These are phyloP conservation scores for Mycena chlorophos DNA, from an alignment of 768 basidiomycete genomes.

Conservation along the genomic window DNA sequence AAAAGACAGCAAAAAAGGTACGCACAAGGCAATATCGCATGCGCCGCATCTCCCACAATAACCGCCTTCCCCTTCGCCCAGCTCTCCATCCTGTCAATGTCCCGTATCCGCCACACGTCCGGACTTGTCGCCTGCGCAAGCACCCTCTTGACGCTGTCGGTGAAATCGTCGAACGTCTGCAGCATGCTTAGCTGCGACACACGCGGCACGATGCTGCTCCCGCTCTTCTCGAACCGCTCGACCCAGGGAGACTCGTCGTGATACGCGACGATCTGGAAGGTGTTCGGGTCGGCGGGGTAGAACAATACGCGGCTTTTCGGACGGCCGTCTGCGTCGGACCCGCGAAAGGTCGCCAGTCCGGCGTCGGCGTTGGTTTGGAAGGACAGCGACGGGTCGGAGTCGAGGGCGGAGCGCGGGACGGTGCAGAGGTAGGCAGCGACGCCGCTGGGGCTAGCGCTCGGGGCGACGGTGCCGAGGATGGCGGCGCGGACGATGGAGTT, in stretches of 20 bases:
- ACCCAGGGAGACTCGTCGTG: conserved; percentile 14
- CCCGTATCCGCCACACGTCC: conserved; percentile 22
- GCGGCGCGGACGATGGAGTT: conserved; percentile 20
- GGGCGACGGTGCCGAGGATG: conserved; percentile 1
- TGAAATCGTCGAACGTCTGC: conserved; percentile 15
- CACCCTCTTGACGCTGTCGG: conserved; percentile 12
- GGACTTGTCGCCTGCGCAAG: conserved; percentile 3
- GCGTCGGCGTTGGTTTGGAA: conserved; percentile 14
- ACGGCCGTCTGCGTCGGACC: conserved; percentile 1
- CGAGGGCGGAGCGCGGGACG: conserved; percentile 8
- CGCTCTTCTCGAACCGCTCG: conserved; percentile 8
- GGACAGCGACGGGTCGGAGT: conserved; percentile 10
- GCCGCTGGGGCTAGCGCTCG: conserved; percentile 14
- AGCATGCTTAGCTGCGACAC: conserved; percentile 8
- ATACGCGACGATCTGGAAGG: conserved; percentile 19
- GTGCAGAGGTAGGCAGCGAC: conserved; percentile 17
- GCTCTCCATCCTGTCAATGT: conserved; percentile 5
- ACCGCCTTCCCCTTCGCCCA: conserved; percentile 15
- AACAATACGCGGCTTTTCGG: conserved; percentile 11
- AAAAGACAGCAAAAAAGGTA: not conserved
- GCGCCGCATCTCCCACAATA: conserved; percentile 19
- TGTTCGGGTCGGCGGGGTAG: conserved; percentile 13
- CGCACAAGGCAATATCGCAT: conserved; percentile 17
- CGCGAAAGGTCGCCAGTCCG: conserved; percentile 11
- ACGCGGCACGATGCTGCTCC: conserved; percentile 15